Percentiles rank a stretch among this genome's conserved stretches.
Evolutionary conservation across 179 eudicot genomes (phyloP).

Genomic region (Nepenthes alata): DNA sequence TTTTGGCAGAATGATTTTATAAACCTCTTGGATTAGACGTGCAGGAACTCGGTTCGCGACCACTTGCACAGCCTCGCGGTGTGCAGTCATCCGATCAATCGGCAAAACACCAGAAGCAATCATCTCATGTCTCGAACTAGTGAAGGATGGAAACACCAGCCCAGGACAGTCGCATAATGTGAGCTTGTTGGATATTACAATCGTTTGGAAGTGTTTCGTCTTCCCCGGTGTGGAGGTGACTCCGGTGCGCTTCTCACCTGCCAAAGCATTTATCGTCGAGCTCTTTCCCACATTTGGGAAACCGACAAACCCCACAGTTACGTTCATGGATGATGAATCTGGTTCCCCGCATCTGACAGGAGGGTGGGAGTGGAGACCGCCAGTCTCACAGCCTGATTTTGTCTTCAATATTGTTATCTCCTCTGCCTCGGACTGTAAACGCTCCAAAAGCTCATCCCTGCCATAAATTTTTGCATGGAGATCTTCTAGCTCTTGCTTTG

Average conservation of each 20-base stretch:
- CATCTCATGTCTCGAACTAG: constrained; percentile 93
- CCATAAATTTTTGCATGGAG: constrained; percentile 54
- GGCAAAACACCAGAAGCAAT: constrained; percentile 94
- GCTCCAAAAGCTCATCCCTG: constrained; percentile 74
- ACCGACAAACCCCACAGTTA: constrained; percentile 86
- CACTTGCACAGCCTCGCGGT: constrained; percentile 85
- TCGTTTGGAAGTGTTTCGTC: constrained; percentile 89
- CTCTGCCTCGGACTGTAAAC: constrained; percentile 86
- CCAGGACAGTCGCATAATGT: constrained; percentile 97
- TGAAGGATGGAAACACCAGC: constrained; percentile 87
- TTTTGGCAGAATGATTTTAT: constrained; percentile 67
- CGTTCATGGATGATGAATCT: constrained; percentile 21
- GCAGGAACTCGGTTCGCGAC: constrained; percentile 75
- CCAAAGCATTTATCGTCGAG: constrained; percentile 90
- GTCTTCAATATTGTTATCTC: constrained; percentile 45
- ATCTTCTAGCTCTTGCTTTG: constrained; percentile 27
- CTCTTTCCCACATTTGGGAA: constrained; percentile 97
- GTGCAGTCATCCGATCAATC: constrained; percentile 80
- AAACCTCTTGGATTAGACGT: constrained; percentile 41
- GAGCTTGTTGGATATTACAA: constrained; percentile 70
- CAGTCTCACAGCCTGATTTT: constrained; percentile 10
- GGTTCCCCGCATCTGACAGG: constrained; percentile 11
- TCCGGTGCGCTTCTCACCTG: constrained; percentile 74
- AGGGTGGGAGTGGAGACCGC: constrained; percentile 16
- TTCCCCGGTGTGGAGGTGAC: constrained; percentile 95